Base-by-base conservation (phyloP, 2,329 filamentous ascomycete species). In the Graphiopsis chlorocephala region DNA sequence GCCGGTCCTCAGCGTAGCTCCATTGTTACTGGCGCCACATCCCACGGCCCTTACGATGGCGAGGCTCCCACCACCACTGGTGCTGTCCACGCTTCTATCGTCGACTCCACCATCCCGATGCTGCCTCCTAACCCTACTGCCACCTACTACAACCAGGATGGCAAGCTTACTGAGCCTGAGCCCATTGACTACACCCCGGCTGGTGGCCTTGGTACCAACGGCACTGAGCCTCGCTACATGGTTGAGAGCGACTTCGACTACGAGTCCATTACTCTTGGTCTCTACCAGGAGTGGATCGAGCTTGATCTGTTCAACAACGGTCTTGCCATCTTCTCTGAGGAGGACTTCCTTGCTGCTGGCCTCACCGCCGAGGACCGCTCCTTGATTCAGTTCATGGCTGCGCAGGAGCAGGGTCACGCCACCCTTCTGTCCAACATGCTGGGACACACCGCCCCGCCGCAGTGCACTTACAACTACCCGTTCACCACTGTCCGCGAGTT, bases 201-300 rank as follows among this genome's bases (percentile, higher is more conserved):
- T 42, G 78, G 91, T 64, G 92, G 92, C 14, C 77, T 90, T 1
- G 91, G 90, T 2, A 93, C 90, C 50, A 93, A 94, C 66, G 90
- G 90, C n/a, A 85, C 86, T 0, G 83, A 84, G 50, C 91, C 91
- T 1, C 86, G 92, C 1, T 94, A 94, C 77, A 87, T 89, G 66
- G 88, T 91, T 0, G 84, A 91, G 71, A 91, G 88, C 68, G 92
- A 96, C 72, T 95, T 93, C 73, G 92, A 95, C 76, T 95, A 89
- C 74, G 84, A 94, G 74, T 93, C 90, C 0, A 83, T 95, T 31
- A 84, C 87, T 0, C 81, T 95, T 14, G 90, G 85, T 14, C 80
- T 94, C 0, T 93, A 94, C 74, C 89, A 93, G 71, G 91, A 95
- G 77, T 95, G 87, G 85, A 92, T 94, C 62, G 91, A 95, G 78